Evolutionary conservation across 1,284 basidiomycete species (phyloP).

Genomic region (Ustilago vetiveriae): DNA sequence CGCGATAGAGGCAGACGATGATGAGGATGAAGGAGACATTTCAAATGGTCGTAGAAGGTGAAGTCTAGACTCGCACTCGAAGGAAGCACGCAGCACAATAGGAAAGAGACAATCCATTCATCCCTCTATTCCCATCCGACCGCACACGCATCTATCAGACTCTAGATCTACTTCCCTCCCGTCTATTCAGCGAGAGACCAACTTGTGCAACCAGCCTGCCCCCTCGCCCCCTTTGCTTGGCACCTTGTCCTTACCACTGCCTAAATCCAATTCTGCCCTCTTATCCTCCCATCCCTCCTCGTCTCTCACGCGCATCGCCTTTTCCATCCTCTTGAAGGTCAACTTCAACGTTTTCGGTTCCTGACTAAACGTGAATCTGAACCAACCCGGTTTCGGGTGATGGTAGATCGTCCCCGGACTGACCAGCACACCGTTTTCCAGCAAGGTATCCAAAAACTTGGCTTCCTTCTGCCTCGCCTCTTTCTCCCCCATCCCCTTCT

Average conservation of each 20-base stretch:
- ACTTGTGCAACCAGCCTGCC: slow-evolving; percentile 12
- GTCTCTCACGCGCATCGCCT: slow-evolving; percentile 26
- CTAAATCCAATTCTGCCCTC: slow-evolving; percentile 11
- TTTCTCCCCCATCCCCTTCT: background rate
- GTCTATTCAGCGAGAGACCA: slow-evolving; percentile 1
- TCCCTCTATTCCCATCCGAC: no score
- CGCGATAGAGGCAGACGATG: slow-evolving; percentile 45
- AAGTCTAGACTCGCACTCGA: background rate
- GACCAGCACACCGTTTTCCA: slow-evolving; percentile 40
- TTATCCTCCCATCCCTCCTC: slow-evolving; percentile 12
- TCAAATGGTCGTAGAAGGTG: slow-evolving; percentile 17
- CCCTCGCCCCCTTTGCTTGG: slow-evolving; percentile 2
- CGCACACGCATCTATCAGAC: no score
- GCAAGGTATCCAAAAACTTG: slow-evolving; percentile 17
- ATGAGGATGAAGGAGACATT: slow-evolving; percentile 39
- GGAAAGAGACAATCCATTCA: no score
- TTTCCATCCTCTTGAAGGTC: slow-evolving; percentile 39
- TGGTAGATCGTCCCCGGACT: slow-evolving; percentile 56
- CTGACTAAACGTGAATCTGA: slow-evolving; percentile 51
- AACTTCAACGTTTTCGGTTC: slow-evolving; percentile 36
- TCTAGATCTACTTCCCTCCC: no score
- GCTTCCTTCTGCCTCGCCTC: slow-evolving; percentile 24
- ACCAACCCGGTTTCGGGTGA: slow-evolving; percentile 46
- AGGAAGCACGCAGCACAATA: no score
- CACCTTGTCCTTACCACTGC: background rate